Percentiles rank a stretch among this genome's conserved stretches.
Evolutionary conservation across 495 filamentous ascomycete species (phyloP).

Genomic region (Rusavskia elegans): DNA sequence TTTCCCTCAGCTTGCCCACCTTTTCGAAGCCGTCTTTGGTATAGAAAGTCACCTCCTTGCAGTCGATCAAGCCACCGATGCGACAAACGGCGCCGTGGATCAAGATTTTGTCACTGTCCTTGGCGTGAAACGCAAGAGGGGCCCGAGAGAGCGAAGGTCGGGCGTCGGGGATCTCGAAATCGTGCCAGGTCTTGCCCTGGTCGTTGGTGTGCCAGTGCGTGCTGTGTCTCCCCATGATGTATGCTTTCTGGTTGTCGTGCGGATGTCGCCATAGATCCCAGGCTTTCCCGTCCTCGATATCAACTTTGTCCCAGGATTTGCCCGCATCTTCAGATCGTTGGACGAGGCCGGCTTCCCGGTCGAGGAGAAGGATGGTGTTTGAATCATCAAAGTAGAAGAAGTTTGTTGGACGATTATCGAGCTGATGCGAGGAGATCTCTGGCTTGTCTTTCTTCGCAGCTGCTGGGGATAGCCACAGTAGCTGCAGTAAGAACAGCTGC

Average conservation of each 20-base stretch:
- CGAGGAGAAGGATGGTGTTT: constrained; percentile 55
- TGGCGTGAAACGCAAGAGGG: constrained; percentile 60
- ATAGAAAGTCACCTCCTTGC: constrained; percentile 44
- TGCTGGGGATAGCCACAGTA: background rate
- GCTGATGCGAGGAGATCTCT: constrained; percentile 32
- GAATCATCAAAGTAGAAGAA: constrained; percentile 82
- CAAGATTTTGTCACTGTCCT: constrained; percentile 65
- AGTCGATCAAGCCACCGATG: constrained; percentile 12
- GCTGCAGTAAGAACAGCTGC: background rate
- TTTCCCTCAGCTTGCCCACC: constrained; percentile 40
- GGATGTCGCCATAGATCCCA: constrained; percentile 52
- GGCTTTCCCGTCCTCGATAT: constrained; percentile 45
- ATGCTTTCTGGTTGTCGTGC: constrained; percentile 61
- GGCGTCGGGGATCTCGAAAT: constrained; percentile 42
- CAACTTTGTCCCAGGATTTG: constrained; percentile 48
- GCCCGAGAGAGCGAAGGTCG: constrained; percentile 25
- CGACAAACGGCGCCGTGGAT: constrained; percentile 58
- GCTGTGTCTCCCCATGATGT: constrained; percentile 47
- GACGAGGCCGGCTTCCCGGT: constrained; percentile 35
- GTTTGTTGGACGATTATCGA: constrained; percentile 43
- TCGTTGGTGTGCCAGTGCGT: constrained; percentile 70
- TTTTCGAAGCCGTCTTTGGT: constrained; percentile 71
- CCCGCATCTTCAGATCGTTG: constrained; percentile 68
- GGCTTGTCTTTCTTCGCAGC: constrained; percentile 35
- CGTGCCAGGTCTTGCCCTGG: constrained; percentile 60